Base-by-base conservation (phyloP, 176 grass and related monocot species). In the Pharus latifolius region DNA sequence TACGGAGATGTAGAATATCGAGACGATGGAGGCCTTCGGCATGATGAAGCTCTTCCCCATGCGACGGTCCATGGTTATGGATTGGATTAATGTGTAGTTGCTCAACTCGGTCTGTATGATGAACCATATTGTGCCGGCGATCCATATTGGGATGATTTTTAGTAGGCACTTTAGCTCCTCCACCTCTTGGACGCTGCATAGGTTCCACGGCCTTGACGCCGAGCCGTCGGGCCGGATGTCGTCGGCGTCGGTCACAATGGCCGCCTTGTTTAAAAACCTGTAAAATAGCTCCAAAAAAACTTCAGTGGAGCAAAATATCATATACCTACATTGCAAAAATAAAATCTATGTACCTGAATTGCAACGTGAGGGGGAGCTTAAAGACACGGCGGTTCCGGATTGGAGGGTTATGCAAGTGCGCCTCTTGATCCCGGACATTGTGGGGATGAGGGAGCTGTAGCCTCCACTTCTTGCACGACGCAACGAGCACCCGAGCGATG, bases 151-250 rank as follows among this genome's bases (percentile, higher is more conserved):
- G 8, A 81, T 2, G 30, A 84, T 25, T 43, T 66, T 75, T 3
- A 73, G 29, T 1, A 81, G 60, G 50, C 77, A 71, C 77, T 79
- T 79, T 7, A 41, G 33, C 47, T 88, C 85, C 67, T 88, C 85
- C 49, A 88, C 74, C 60, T 89, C 66, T 53, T 81, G 87, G 20
- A 89, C 77, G 52, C 81, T 81, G 81, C 87, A 81, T 1, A 89
- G 54, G 2, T 24, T 54, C 86, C 87, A 84, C 33, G 41, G 20
- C 30, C 74, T 76, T 45, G 27, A 34, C 3, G 66, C 58, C 5
- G 27, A 25, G 5, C 81, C 81, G 30, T 84, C 72, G 4, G 67
- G 29, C 6, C 74, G 56, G 13, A 67, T 28, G 60, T 49, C 53
- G 28, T 56, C 80, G 63, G 65, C 77, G 20, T 77, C 66, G 7